phyloP scores from a whole-genome alignment of 208 protist genomes.

The Trypanosoma melophagium region DNA sequence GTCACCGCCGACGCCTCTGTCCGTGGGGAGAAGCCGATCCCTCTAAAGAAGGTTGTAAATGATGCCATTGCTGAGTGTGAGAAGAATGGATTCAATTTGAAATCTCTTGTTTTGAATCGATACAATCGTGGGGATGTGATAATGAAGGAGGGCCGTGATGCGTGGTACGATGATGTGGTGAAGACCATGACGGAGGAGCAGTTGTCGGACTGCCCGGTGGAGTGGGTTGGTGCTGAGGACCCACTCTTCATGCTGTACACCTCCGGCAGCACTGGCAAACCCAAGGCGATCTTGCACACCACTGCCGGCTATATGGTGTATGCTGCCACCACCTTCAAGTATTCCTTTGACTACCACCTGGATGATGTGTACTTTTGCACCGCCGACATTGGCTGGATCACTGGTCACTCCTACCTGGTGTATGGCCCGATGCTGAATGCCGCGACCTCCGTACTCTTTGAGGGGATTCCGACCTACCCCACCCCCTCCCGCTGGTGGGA shows the following conservation, averaged over 20 bases:
- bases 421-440: slow-evolving; percentile 98
- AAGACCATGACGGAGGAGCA: slow-evolving; percentile 32
- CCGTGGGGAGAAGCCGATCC: slow-evolving; percentile 87
- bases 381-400: slow-evolving; percentile 95
- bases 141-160: slow-evolving; percentile 64
- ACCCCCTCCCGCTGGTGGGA: slow-evolving; percentile 89
- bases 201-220: slow-evolving; percentile 61
- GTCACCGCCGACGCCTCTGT: slow-evolving; percentile 80
- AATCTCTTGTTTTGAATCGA: slow-evolving; percentile 64
- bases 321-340: slow-evolving; percentile 89
- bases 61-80: slow-evolving; percentile 59
- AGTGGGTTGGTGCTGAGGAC: slow-evolving; percentile 94
- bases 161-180: slow-evolving; percentile 67
- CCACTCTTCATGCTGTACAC: slow-evolving; percentile 98
- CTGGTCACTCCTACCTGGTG: slow-evolving; percentile 97
- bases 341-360: slow-evolving; percentile 95
- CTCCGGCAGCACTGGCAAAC: slow-evolving; percentile 96
- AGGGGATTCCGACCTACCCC: slow-evolving; percentile 94
- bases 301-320: slow-evolving; percentile 95
- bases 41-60: slow-evolving; percentile 89
- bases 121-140: slow-evolving; percentile 39
- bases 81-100: slow-evolving; percentile 23
- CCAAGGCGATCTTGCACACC: slow-evolving; percentile 96
- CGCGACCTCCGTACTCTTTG: slow-evolving; percentile 95
- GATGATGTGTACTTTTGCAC: slow-evolving; percentile 96